Evolutionary conservation across 306 rosid genomes (phyloP).

Genomic region (Psophocarpus tetragonolobus): DNA sequence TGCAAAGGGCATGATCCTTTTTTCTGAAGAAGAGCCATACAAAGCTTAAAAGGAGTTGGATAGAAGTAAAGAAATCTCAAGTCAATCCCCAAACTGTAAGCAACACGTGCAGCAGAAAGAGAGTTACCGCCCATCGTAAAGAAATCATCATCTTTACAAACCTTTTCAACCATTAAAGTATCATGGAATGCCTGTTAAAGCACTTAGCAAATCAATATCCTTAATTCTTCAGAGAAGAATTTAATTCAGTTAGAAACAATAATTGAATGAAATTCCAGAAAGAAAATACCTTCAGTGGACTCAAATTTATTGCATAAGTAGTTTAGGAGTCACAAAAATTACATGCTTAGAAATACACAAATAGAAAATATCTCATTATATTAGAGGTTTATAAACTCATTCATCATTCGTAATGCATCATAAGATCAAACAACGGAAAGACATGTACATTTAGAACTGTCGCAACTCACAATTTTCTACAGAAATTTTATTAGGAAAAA

Average conservation of each 20-base stretch:
- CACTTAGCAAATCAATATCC: slow-evolving; percentile 22
- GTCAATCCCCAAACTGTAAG: slow-evolving; percentile 73
- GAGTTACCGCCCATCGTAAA: slow-evolving; percentile 86
- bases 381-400: slow-evolving; percentile 1
- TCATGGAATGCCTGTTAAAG: slow-evolving; percentile 66
- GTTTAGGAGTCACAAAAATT: slow-evolving; percentile 14
- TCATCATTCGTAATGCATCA: neutral
- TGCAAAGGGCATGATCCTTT: slow-evolving; percentile 48
- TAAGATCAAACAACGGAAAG: slow-evolving; percentile 21
- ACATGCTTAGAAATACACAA: slow-evolving; percentile 8
- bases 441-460: neutral
- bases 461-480: neutral
- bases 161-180: slow-evolving; percentile 64
- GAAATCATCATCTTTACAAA: slow-evolving; percentile 74
- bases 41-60: slow-evolving; percentile 73
- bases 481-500: neutral
- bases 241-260: neutral
- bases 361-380: slow-evolving; percentile 4
- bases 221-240: slow-evolving; percentile 3
- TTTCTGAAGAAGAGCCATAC: slow-evolving; percentile 61
- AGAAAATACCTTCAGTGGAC: neutral
- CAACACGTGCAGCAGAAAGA: slow-evolving; percentile 85
- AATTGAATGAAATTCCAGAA: neutral
- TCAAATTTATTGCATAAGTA: slow-evolving; percentile 6
- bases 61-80: slow-evolving; percentile 68